Percentiles rank a stretch among this genome's conserved stretches.
Evolutionary conservation across 2,329 filamentous ascomycete species (phyloP).

Genomic region (Neofusicoccum sp.): DNA sequence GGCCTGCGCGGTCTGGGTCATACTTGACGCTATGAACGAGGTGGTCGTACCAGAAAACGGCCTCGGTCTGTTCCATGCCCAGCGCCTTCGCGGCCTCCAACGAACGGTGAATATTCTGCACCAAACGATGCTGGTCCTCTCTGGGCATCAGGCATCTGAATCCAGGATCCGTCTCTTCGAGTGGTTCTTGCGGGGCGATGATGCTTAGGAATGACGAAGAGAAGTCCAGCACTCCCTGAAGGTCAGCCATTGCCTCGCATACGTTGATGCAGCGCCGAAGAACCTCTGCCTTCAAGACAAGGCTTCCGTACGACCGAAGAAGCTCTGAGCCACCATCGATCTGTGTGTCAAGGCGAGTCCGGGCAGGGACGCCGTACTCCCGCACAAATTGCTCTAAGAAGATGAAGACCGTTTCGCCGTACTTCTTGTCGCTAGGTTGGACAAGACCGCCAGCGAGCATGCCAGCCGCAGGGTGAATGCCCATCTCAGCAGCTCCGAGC

Average conservation of each 20-base stretch:
- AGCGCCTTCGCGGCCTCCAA: conserved; percentile 73
- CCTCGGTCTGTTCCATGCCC: conserved; percentile 66
- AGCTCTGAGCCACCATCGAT: conserved; percentile 22
- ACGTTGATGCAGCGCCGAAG: conserved; percentile 88
- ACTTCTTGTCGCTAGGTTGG: conserved; percentile 20
- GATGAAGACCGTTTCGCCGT: conserved; percentile 5
- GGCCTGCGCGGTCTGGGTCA: conserved; percentile 9
- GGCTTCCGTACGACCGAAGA: conserved; percentile 66
- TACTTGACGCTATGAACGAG: conserved; percentile 61
- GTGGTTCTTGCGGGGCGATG: conserved; percentile 76
- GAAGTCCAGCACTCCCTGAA: conserved; percentile 82
- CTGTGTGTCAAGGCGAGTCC: conserved; percentile 22
- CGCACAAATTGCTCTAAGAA: conserved; percentile 41
- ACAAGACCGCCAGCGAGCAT: conserved; percentile 60
- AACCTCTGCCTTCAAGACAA: conserved; percentile 79
- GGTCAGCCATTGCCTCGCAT: conserved; percentile 89
- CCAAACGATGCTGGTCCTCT: conserved; percentile 83
- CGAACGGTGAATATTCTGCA: conserved; percentile 82
- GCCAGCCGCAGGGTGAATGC: conserved; percentile 89
- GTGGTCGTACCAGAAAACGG: conserved; percentile 97
- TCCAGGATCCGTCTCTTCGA: conserved; percentile 40
- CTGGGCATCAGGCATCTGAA: conserved; percentile 53
- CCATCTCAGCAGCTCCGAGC: conserved; percentile 90
- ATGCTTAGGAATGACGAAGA: conserved; percentile 81
- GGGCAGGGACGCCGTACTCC: conserved; percentile 44